Evolutionary conservation across 164 flowering plant genomes (phyloP), one percentile per base, ranked within the genome.

Genomic region (Annona cherimola): DNA sequence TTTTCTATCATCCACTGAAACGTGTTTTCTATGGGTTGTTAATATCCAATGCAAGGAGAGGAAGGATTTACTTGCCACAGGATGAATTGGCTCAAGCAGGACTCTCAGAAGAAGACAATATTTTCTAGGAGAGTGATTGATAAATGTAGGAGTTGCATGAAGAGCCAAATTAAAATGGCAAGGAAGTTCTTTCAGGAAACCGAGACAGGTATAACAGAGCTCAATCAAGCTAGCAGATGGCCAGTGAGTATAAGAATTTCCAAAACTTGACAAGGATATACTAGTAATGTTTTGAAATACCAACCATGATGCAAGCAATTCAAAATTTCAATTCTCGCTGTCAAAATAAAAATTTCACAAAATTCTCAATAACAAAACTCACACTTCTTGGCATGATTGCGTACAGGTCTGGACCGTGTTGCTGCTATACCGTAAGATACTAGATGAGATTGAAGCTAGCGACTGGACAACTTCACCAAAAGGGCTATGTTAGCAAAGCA

Each of bases 41-140:
- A 3, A 60, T 68, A 45, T 63, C 65, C 77, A 93, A 94, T 84
- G 94, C 98, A 4, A 81, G 90, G 65, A 84, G 98, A 78, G 98
- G 96, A 70, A 83, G 96, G 70, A 67, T 93, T 50, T 93, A 93
- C 70, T 81, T 90, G 20, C 98, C 96, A 45, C 98, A 88, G 75
- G 98, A 91, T 69, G 96, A 93, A 72, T 78, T 93, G 62, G 87
- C 88, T 16, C 91, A 88, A 63, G 89, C 90, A n/a, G 98, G 96
- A 68, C 86, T 93, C 14, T 88, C 88, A 0, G 96, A 90, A 41
- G 96, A 90, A 11, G 98, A 93, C 73, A 26, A 87, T 93, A 76
- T 89, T 93, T 77, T 85, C 85, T n/a, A 93, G 89, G 45, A 87
- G 73, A 71, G 96, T 93, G 1, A 93, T 96, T 5, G 94, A 89